These are phyloP conservation scores for Tuber umbilicatum DNA, from an alignment of 495 filamentous ascomycete species.

Conservation along the genomic window DNA sequence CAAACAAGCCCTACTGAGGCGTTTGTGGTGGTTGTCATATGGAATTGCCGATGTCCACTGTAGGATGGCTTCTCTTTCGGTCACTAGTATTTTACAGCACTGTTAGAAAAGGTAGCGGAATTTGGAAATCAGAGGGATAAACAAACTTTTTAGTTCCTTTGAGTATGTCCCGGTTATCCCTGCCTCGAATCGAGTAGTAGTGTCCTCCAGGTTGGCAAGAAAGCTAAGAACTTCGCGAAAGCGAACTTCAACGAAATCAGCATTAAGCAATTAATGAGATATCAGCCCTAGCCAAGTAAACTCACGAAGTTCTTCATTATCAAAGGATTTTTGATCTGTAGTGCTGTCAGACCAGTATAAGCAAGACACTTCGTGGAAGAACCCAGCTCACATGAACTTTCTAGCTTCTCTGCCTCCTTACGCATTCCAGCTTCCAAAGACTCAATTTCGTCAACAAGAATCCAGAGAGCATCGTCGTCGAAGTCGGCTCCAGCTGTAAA, in stretches of 20 bases:
- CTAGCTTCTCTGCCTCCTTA: neutral
- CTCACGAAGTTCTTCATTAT: neutral
- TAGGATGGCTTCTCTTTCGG: conserved; percentile 9
- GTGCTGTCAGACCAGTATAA: neutral
- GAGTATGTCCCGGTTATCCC: neutral
- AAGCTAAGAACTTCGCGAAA: neutral
- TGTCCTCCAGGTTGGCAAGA: neutral
- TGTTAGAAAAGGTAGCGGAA: neutral
- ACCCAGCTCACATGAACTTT: neutral
- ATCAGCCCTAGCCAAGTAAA: neutral
- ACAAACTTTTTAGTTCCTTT: neutral
- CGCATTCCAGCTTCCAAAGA: neutral
- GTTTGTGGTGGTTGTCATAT: conserved; percentile 16
- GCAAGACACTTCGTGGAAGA: neutral
- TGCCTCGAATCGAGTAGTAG: neutral
- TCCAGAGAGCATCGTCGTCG: conserved; percentile 7
- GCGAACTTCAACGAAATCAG: neutral
- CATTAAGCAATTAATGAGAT: neutral
- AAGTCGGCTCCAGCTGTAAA: neutral
- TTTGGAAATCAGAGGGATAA: neutral
- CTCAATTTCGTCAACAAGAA: conserved; percentile 7
- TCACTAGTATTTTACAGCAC: neutral
- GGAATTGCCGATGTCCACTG: conserved; percentile 14
- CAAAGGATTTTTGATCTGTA: neutral
- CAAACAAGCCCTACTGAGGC: conserved; percentile 8